Base-by-base conservation (phyloP, 169 alveolate genomes). In the Plasmodium vivax region DNA sequence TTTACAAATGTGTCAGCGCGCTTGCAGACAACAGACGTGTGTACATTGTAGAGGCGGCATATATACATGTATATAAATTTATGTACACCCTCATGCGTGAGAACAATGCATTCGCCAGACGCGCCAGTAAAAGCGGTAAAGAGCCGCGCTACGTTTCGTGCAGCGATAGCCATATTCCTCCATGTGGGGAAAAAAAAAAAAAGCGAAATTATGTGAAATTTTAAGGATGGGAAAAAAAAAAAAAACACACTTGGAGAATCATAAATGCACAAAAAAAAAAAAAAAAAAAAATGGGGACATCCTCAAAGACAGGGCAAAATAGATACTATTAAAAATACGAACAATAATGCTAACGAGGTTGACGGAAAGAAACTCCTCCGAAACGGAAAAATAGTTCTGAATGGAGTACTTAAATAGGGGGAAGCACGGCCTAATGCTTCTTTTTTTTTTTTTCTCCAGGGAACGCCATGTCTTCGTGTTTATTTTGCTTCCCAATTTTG, bases 381-480 rank as follows among this genome's bases (percentile, higher is more conserved):
- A 80, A 80, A 41, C 4, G 34, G 43, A 41, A 45, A 80, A 9
- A 80, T 41, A 80, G 41, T 38, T 80, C 30, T 41, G 56, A 80
- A 30, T 19, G 68, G 56, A 43, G 58, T 41, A 80, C 32, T 19
- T 23, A 19, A 74, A 74, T 27, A 36, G n/a, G 38, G 56, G 1
- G 51, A 74, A 79, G 38, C 45, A 38, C 38, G 72, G 27, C 8
- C 3, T 9, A 79, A 3, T 79, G 34, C 27, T 82, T 82, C 30
- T 30, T 45, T 82, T 82, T 38, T 47, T 82, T 12, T 12, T 56
- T 82, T 56, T 82, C 23, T 82, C 79, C 56, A 27, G 62, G 41
- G 90, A 32, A 27, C 10, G 90, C 36, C 23, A 79, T 82, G 90
- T 82, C 90, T 82, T 82, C 90, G 30, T 23, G 16, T 14, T 62